Base-by-base conservation (phyloP, 1,139 yeast species). In the Taiozyma sp. region DNA sequence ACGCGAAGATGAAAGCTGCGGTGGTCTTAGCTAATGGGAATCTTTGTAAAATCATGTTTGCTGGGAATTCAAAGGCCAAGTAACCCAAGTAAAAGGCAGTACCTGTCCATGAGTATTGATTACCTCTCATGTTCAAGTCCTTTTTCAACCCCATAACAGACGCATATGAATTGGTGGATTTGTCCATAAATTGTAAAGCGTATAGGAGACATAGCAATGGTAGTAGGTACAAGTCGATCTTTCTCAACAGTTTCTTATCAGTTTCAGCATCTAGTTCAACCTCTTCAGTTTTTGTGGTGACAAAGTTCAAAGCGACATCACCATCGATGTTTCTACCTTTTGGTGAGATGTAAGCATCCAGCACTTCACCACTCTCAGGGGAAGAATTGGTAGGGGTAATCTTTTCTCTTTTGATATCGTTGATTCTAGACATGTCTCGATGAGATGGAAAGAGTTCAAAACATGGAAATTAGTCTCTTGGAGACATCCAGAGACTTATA, bases 151-250 rank as follows among this genome's bases (percentile, higher is more conserved):
- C 84, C 69, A 83, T 72, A 48, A 84, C 75, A 1, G 88, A 76
- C 4, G 89, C 87, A 52, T 76, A 78, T 24, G 83, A 71, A 40
- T 75, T 80, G 8, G 87, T 70, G 19, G 75, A 67, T 61, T 85
- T 85, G 65, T 84, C 91, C 83, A 84, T 80, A 54, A 78, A 81
- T 65, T 84, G 90, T 44, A 76, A 69, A 19, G 82, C 75, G 62
- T 81, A 81, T 22, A 83, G 65, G 16, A 78, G 54, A 60, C 83
- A 76, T 73, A 84, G 71, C 40, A 83, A 53, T 0, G 89, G 85
- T 57, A 81, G 67, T 55, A 84, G 62, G 56, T 66, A 75, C 16
- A 75, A 44, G 62, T 84, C 88, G 41, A 81, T 79, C 60, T 83
- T 84, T 50, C 79, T 57, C n/a, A 74, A 65, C 12, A 80, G 61